These are phyloP conservation scores for Juglanconis sp. DNA, from an alignment of 2,329 filamentous ascomycete species.

Conservation along the genomic window DNA sequence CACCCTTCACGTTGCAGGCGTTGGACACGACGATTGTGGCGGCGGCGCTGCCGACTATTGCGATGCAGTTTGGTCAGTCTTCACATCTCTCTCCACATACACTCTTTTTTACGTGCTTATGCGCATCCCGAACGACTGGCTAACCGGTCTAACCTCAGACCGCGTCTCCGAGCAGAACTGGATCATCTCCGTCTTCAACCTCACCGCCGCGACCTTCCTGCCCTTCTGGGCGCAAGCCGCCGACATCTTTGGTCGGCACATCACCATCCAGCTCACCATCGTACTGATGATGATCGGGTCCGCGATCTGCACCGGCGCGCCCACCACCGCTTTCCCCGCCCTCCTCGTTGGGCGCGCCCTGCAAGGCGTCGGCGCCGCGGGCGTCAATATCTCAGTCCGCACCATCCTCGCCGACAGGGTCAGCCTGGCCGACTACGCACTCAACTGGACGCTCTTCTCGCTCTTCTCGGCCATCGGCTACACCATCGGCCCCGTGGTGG, in stretches of 20 bases:
- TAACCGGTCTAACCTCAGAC: slow-evolving; percentile 28
- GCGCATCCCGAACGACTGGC: neutral
- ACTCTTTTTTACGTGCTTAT: no score
- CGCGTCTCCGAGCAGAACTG: slow-evolving; percentile 60
- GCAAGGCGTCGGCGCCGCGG: slow-evolving; percentile 60
- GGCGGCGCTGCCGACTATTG: slow-evolving; percentile 59
- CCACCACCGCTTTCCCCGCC: slow-evolving; percentile 51
- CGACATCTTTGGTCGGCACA: slow-evolving; percentile 63
- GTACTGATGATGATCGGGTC: slow-evolving; percentile 58
- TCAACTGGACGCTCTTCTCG: slow-evolving; percentile 61
- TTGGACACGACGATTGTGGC: slow-evolving; percentile 64
- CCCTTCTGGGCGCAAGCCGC: slow-evolving; percentile 63
- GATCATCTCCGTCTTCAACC: slow-evolving; percentile 67
- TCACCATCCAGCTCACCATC: slow-evolving; percentile 54
- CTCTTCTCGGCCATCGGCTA: slow-evolving; percentile 59
- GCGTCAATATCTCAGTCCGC: slow-evolving; percentile 57
- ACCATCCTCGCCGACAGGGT: slow-evolving; percentile 66
- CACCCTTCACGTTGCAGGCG: slow-evolving; percentile 60
- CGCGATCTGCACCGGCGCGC: slow-evolving; percentile 57
- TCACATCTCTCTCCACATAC: no score
- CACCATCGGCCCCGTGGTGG: slow-evolving; percentile 59
- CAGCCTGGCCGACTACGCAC: slow-evolving; percentile 56
- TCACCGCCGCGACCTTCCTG: slow-evolving; percentile 65
- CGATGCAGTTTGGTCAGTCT: slow-evolving; percentile 56
- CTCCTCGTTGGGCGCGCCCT: slow-evolving; percentile 61